Conservation (phyloP, 2,329 filamentous ascomycete species). For the Aureobasidium sp. region DNA sequence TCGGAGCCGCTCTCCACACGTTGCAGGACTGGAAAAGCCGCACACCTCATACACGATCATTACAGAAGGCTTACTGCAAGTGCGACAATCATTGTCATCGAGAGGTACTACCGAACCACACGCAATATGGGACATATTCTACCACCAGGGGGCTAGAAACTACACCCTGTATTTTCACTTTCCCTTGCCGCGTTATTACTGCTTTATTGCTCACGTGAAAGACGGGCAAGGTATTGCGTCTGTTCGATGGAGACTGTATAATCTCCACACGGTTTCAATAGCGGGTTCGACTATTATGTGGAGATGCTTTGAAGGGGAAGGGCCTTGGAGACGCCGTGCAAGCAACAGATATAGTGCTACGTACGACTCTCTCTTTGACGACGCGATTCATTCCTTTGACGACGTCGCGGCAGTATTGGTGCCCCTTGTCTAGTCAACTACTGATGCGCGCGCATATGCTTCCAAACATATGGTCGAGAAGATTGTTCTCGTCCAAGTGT, state of each 20-base stretch:
- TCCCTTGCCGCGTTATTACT: background rate
- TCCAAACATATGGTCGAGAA: background rate
- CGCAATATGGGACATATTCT: background rate
- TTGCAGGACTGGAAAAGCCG: background rate
- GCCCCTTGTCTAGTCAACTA: background rate
- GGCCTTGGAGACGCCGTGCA: background rate
- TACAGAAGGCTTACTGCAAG: background rate
- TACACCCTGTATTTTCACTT: background rate
- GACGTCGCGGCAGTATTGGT: background rate
- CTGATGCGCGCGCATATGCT: background rate
- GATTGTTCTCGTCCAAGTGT: background rate
- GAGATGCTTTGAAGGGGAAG: background rate
- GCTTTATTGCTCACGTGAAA: no score
- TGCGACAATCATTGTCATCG: background rate
- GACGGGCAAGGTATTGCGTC: no score
- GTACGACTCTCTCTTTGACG: background rate
- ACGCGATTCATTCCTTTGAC: background rate
- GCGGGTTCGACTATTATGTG: background rate
- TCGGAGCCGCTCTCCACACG: background rate
- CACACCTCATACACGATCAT: background rate
- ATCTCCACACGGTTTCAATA: constrained; percentile 3
- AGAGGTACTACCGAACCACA: background rate
- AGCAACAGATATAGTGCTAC: background rate
- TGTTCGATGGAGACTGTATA: no score
- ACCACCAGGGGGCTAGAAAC: background rate